phyloP scores from a whole-genome alignment of 2,329 filamentous ascomycete genomes.

The Neofusicoccum cordaticola region DNA sequence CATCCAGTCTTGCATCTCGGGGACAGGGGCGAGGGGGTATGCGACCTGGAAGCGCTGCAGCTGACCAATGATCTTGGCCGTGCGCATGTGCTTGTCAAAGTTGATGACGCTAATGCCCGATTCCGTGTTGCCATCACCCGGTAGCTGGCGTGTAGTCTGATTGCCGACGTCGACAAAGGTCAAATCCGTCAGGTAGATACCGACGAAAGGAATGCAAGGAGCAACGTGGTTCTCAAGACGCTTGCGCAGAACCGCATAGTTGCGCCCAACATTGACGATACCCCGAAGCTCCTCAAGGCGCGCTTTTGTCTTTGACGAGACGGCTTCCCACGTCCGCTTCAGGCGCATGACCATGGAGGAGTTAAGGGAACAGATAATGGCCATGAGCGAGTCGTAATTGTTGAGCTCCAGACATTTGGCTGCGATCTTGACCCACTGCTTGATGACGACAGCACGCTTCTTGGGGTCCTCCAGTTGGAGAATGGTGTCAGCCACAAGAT shows the following conservation, averaged over 20 bases:
- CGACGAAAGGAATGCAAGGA: constrained; percentile 91
- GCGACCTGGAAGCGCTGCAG: constrained; percentile 95
- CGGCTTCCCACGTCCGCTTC: constrained; percentile 85
- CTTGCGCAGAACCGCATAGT: constrained; percentile 82
- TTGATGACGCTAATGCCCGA: constrained; percentile 81
- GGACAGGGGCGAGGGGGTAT: constrained; percentile 76
- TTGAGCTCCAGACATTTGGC: constrained; percentile 81
- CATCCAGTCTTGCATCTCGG: constrained; percentile 92
- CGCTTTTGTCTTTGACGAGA: constrained; percentile 79
- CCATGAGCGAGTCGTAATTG: constrained; percentile 97
- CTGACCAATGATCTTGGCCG: constrained; percentile 92
- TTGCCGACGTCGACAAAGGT: constrained; percentile 97
- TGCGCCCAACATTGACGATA: constrained; percentile 86
- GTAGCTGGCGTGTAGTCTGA: constrained; percentile 75
- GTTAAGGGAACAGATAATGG: constrained; percentile 91
- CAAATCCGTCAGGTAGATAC: constrained; percentile 92
- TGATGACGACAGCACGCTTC: constrained; percentile 85
- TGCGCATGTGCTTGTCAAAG: constrained; percentile 94
- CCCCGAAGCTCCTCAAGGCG: constrained; percentile 74
- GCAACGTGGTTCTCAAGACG: constrained; percentile 82
- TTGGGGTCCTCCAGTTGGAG: constrained; percentile 85
- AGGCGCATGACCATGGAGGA: constrained; percentile 86
- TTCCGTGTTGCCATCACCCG: constrained; percentile 55
- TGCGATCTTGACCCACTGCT: constrained; percentile 97
- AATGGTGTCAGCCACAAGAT: constrained; percentile 90